A percentile compares a stretch with the other conserved stretches of the same genome.
phyloP scores from a whole-genome alignment of 2,329 filamentous ascomycete species.

The Ramularia collo-cygni region DNA sequence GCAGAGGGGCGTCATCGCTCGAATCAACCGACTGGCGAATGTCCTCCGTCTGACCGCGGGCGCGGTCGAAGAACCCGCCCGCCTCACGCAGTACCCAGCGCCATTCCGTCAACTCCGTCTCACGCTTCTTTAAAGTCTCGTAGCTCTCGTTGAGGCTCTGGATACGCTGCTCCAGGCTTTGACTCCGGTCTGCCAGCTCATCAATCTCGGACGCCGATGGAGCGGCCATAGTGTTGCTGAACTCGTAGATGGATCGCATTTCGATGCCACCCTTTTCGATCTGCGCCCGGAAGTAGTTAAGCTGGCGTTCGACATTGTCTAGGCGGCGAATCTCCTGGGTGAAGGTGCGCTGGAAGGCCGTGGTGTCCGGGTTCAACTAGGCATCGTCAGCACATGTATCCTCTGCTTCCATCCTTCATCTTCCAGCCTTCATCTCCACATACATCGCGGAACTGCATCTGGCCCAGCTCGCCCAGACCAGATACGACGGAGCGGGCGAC shows the following conservation, averaged over 20 bases:
- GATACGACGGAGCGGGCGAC: conserved; percentile 97
- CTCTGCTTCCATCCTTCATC: background rate
- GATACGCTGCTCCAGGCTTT: conserved; percentile 86
- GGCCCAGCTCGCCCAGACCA: conserved; percentile 87
- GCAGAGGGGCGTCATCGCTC: conserved; percentile 85
- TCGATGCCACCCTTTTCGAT: conserved; percentile 89
- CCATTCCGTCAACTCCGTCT: conserved; percentile 96
- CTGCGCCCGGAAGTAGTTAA: conserved; percentile 90
- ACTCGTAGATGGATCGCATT: conserved; percentile 85
- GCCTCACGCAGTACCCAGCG: conserved; percentile 95
- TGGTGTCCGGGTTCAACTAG: conserved; percentile 86
- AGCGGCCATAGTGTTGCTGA: conserved; percentile 71
- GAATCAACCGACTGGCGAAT: conserved; percentile 82
- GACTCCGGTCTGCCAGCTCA: conserved; percentile 84
- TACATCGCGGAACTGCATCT: conserved; percentile 97
- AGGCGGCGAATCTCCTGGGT: conserved; percentile 95
- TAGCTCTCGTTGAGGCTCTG: conserved; percentile 95
- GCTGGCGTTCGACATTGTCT: conserved; percentile 95
- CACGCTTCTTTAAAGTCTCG: conserved; percentile 94
- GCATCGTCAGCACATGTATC: conserved; percentile 17
- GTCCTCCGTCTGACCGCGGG: conserved; percentile 92
- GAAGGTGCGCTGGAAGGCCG: conserved; percentile 93
- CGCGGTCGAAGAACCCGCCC: conserved; percentile 93
- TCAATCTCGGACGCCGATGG: conserved; percentile 94
- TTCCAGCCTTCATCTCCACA: conserved; percentile 32